Evolutionary conservation across 1,284 basidiomycete genomes (phyloP).

Genomic region (Amylostereum chailletii): DNA sequence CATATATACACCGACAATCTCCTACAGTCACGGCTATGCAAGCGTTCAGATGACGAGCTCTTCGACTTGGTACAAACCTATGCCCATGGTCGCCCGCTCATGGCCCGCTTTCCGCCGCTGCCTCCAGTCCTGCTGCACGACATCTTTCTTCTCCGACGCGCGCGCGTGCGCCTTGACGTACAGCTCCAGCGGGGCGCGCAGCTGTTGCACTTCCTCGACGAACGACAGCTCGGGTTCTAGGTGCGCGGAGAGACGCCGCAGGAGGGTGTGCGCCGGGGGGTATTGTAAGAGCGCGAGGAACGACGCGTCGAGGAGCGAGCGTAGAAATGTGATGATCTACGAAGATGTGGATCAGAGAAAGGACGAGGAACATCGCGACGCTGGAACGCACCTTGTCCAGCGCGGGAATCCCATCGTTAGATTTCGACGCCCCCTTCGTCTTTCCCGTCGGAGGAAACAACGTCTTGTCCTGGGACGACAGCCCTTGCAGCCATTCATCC

Average conservation of each 20-base stretch:
- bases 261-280: conserved; percentile 40
- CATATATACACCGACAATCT: not conserved
- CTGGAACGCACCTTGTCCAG: conserved; percentile 38
- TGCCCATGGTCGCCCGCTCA: conserved; percentile 40
- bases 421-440: conserved; percentile 18
- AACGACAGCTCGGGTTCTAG: conserved; percentile 46
- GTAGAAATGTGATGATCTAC: conserved; percentile 51
- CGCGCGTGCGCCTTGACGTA: conserved; percentile 46
- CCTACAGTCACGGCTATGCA: not conserved
- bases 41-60: conserved; percentile 34
- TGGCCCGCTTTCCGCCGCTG: conserved; percentile 42
- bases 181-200: conserved; percentile 52
- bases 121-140: conserved; percentile 40
- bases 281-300: conserved; percentile 58
- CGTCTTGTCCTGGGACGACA: conserved; percentile 32
- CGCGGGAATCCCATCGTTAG: conserved; percentile 23
- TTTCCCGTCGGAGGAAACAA: conserved; percentile 27
- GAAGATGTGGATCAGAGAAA: not conserved
- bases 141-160: conserved; percentile 26
- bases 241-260: conserved; percentile 38
- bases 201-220: conserved; percentile 37
- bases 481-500: conserved; percentile 44
- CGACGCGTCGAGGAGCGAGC: conserved; percentile 57
- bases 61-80: conserved; percentile 65
- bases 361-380: not conserved